These are phyloP conservation scores for Neostapfia colusana DNA, from an alignment of 176 grass and related monocot genomes.

Conservation along the genomic window DNA sequence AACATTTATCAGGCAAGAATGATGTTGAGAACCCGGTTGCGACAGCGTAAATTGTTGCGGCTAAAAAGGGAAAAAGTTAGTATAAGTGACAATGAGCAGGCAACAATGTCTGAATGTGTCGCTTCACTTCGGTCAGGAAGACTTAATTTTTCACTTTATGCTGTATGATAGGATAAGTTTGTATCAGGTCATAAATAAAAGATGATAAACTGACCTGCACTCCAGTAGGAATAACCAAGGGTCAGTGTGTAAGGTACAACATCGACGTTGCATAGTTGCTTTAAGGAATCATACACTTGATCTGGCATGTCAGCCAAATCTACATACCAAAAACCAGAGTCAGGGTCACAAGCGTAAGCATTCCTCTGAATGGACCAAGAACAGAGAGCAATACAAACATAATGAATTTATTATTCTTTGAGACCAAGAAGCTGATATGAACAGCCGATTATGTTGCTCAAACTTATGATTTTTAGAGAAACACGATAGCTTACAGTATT, in stretches of 20 bases:
- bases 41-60: conserved; percentile 1
- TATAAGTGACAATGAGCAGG: background rate
- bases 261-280: conserved; percentile 71
- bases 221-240: conserved; percentile 89
- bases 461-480: background rate
- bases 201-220: conserved; percentile 66
- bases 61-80: background rate
- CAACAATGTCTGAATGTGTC: background rate
- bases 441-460: background rate
- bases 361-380: conserved; percentile 4
- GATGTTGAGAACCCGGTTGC: background rate
- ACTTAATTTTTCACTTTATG: background rate
- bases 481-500: background rate
- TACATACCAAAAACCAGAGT: conserved; percentile 35
- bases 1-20: background rate
- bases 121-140: conserved; percentile 5
- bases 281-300: conserved; percentile 56
- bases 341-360: conserved; percentile 1
- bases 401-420: background rate
- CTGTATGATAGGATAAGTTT: background rate
- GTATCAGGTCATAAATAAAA: conserved; percentile 5
- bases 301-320: conserved; percentile 79
- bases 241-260: conserved; percentile 67
- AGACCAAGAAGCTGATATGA: conserved; percentile 11
- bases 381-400: background rate